Evolutionary conservation across 441 rosid genomes (phyloP).

Genomic region (Euphorbia corollata): DNA sequence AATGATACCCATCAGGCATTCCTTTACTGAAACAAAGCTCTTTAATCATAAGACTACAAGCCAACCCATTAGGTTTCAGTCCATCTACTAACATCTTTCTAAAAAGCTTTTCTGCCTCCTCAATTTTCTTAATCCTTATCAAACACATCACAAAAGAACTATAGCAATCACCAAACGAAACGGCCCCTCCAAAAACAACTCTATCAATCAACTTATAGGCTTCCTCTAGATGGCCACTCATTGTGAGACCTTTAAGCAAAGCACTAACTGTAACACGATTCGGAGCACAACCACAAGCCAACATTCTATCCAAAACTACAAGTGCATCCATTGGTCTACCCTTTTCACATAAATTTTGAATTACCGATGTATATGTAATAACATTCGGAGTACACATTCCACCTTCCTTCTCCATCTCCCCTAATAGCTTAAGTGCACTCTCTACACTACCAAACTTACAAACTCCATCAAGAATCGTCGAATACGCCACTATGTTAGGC

Average conservation of each 20-base stretch:
- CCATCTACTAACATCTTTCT: constrained; percentile 39
- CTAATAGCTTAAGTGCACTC: constrained; percentile 49
- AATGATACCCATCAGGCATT: constrained; percentile 46
- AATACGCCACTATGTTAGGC: constrained; percentile 52
- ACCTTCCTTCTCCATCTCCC: constrained; percentile 61
- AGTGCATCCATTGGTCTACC: constrained; percentile 51
- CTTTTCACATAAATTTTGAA: constrained; percentile 50
- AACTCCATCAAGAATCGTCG: constrained; percentile 57
- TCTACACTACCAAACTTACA: constrained; percentile 47
- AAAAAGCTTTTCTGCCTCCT: constrained; percentile 57
- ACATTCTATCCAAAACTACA: constrained; percentile 63
- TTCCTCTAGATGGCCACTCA: constrained; percentile 23
- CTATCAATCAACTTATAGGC: constrained; percentile 8
- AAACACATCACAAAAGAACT: constrained; percentile 49
- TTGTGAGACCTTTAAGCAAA: constrained; percentile 51
- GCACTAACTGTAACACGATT: constrained; percentile 58
- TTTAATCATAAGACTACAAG: constrained; percentile 54
- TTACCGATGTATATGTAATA: constrained; percentile 59
- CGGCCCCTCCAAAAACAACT: constrained; percentile 40
- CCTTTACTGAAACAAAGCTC: constrained; percentile 47
- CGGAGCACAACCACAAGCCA: constrained; percentile 45
- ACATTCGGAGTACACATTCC: constrained; percentile 51
- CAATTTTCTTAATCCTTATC: constrained; percentile 35
- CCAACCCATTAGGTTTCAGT: constrained; percentile 55
- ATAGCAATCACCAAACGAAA: constrained; percentile 53